Evolutionary conservation across 2,329 filamentous ascomycete species (phyloP).

Genomic region (Exophiala phaeomuriformis): DNA sequence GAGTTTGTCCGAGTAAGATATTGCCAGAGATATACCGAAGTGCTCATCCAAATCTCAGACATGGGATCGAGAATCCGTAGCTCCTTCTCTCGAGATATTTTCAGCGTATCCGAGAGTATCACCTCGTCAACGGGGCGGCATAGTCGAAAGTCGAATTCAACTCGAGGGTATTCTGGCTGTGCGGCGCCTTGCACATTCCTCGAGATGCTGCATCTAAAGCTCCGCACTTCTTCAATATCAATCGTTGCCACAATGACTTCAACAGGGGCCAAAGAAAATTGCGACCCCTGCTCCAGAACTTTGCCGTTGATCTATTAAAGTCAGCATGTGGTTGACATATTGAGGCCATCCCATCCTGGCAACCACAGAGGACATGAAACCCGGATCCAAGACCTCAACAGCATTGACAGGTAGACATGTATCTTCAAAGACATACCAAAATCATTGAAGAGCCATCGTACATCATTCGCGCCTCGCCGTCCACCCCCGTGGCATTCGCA

Average conservation of each 20-base stretch:
- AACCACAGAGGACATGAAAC: not conserved
- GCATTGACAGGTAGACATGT: no score
- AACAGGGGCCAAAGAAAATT: slow-evolving; percentile 41
- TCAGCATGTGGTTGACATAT: not conserved
- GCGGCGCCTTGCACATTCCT: slow-evolving; percentile 33
- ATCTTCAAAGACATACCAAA: slow-evolving; percentile 1
- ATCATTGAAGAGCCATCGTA: slow-evolving; percentile 26
- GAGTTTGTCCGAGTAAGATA: slow-evolving; percentile 35
- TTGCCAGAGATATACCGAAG: slow-evolving; percentile 39
- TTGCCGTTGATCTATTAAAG: not conserved
- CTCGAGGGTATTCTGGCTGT: slow-evolving; percentile 42
- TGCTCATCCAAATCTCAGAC: slow-evolving; percentile 55
- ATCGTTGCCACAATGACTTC: slow-evolving; percentile 61
- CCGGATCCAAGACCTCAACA: no score
- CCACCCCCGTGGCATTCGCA: slow-evolving; percentile 48
- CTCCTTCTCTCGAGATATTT: slow-evolving; percentile 41
- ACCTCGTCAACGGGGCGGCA: slow-evolving; percentile 31
- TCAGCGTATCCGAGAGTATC: slow-evolving; percentile 29
- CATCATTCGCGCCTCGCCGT: slow-evolving; percentile 20
- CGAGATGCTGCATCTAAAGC: slow-evolving; percentile 42
- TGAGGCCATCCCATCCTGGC: not conserved
- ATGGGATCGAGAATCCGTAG: slow-evolving; percentile 55
- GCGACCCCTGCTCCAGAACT: not conserved
- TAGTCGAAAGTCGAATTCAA: slow-evolving; percentile 34
- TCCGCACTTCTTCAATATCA: slow-evolving; percentile 62